Base-by-base conservation (phyloP, 2,329 filamentous ascomycete genomes). In the Lecanicillium sp. region DNA sequence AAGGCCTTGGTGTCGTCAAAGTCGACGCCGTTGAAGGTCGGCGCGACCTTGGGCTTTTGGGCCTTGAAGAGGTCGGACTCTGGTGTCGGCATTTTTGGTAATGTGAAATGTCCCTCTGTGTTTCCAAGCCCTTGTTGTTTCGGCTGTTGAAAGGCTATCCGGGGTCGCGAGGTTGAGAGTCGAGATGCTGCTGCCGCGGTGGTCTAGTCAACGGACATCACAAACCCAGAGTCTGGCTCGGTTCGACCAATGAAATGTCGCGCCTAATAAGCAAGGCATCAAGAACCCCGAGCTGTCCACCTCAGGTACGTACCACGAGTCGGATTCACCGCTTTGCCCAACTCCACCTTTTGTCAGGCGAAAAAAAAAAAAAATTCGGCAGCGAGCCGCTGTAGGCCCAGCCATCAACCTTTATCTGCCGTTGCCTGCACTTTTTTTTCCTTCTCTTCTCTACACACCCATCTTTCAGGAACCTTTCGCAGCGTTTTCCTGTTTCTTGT, bases 1-100 rank as follows among this genome's bases (percentile, higher is more conserved):
- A 92, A 71, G 51, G 79, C 77, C 59, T 77, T 78, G 60, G 81
- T 87, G 68, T 92, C 84, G 49, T 89, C 81, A 68, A 83, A 92
- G 69, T 90, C 82, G 58, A 92, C 86, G 50, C 86, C 86, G 55
- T 88, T 85, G 62, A 92, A 92, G 43, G 83, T 88, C 27, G 86
- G 82, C 46, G 84, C 72, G 41, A 92, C 87, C 47, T 74, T 79
- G 44, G 87, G 86, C 73, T 92, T 92, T 67, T 84, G 83, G 51
- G 82, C 83, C 65, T 87, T 77, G 71, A 90, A 92, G 57, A 77
- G 72, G 53, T 74, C 79, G 56, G 86, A 90, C 64, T 92, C 85
- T 61, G 86, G 84, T 17, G 84, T 90, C 53, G 86, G 86, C 81
- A 90, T 90, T 13, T n/a, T 33, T 34, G 39, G 29, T 10, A 25